Evolutionary conservation across 495 filamentous ascomycete species (phyloP), one percentile per base, ranked within the genome.

Genomic region (Lentithecium fluviatile): DNA sequence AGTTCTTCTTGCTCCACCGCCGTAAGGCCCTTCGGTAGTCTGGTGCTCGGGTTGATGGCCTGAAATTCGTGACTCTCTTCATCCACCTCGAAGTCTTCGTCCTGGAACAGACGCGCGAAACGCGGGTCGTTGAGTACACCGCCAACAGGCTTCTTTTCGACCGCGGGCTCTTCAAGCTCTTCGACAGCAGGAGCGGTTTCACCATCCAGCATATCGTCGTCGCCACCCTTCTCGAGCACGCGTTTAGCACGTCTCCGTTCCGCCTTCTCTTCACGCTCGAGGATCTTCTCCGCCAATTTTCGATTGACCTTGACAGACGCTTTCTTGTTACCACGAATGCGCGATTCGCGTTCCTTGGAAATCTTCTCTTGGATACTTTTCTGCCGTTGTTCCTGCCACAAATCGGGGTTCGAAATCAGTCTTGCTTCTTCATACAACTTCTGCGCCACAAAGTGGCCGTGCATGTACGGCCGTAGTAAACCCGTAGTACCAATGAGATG

Each of bases 391-490:
- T 96, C 87, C 65, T 95, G 88, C 83, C 88, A 94, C 57, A 94
- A 80, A 70, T 91, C 95, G 1, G 94, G 94, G 73, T 97, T 92
- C 40, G 88, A 83, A 60, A 97, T 95, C 57, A 98, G 75, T 24
- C 88, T 76, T n/a, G 92, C 94, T 74, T 97, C 90, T 60, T 97
- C 95, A 70, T 97, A 97, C 23, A 99, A 70, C 50, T 88, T 85
- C 66, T 95, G 90, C 55, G 88, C 88, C 11, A 97, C 90, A 74
- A 98, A 98, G 80, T 94, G 97, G 61, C 94, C 94, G 72, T 97
- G 93, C 95, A 97, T 97, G 69, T 97, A 97, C 45, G 95, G 92
- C 29, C 91, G 82, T 45, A 99, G 75, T 11, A 97, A 77, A 69
- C 87, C 90, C 48, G 89, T 94, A 52, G 88, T 87, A 51, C 91